Evolutionary conservation across 495 filamentous ascomycete species (phyloP).

Genomic region (Tuber aestivum): DNA sequence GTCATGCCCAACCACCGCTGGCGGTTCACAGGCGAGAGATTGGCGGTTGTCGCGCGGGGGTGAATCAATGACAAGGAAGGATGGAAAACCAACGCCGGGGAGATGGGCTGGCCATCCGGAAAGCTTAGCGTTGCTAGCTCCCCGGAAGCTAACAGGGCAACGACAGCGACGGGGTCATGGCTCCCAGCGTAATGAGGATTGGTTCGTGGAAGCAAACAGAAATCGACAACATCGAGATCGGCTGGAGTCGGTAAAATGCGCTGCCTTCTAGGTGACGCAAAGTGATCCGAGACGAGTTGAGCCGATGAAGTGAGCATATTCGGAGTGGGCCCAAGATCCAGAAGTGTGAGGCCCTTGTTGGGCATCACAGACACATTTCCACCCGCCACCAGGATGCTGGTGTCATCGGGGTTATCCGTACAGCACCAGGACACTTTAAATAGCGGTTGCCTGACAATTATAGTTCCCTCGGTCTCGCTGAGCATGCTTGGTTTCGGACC

Average conservation of each 20-base stretch:
- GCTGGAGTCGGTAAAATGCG: slow-evolving; percentile 70
- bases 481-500: slow-evolving; percentile 45
- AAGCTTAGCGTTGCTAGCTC: slow-evolving; percentile 85
- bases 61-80: slow-evolving; percentile 76
- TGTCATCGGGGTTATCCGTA: slow-evolving; percentile 86
- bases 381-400: slow-evolving; percentile 78
- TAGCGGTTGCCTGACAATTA: slow-evolving; percentile 63
- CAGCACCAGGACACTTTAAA: slow-evolving; percentile 81
- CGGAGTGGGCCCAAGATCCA: slow-evolving; percentile 84
- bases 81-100: slow-evolving; percentile 83
- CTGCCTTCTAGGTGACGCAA: slow-evolving; percentile 62
- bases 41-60: slow-evolving; percentile 70
- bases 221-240: slow-evolving; percentile 70
- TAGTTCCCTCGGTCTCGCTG: slow-evolving; percentile 41
- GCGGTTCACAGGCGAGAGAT: slow-evolving; percentile 63
- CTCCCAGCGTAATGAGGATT: slow-evolving; percentile 80
- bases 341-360: slow-evolving; percentile 71
- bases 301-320: slow-evolving; percentile 85
- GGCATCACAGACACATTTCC: slow-evolving; percentile 59
- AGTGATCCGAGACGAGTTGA: slow-evolving; percentile 70
- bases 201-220: slow-evolving; percentile 71
- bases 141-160: slow-evolving; percentile 73
- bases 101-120: slow-evolving; percentile 82
- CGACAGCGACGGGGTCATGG: slow-evolving; percentile 79
- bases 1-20: slow-evolving; percentile 80